These are phyloP conservation scores for Candida ovalis DNA, from an alignment of 805 yeast genomes.

Conservation along the genomic window DNA sequence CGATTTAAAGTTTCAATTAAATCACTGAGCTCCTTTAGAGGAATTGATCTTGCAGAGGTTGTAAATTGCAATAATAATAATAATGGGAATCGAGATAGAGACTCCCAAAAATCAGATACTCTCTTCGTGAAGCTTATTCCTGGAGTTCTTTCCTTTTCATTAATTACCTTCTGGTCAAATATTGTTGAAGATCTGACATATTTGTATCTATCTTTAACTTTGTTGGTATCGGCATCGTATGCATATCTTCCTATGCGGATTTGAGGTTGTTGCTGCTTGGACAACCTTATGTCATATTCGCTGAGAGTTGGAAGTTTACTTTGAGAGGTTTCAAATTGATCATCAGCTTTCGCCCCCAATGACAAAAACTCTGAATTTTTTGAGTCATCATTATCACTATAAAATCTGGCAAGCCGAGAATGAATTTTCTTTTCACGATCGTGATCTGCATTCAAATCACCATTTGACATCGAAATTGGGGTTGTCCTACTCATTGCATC, in stretches of 20 bases:
- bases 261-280: neutral
- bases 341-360: too few species aligned
- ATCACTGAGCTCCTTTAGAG: conserved; percentile 17
- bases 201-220: conserved; percentile 7
- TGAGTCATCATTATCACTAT: neutral
- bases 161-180: neutral
- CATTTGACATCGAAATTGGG: too few species aligned
- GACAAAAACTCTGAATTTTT: too few species aligned
- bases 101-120: conserved; percentile 5
- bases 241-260: conserved; percentile 3
- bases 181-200: neutral
- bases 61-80: conserved; percentile 14
- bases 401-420: neutral
- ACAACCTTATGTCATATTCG: neutral
- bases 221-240: conserved; percentile 6
- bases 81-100: conserved; percentile 17
- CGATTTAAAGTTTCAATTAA: conserved; percentile 17
- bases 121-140: neutral
- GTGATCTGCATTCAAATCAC: too few species aligned
- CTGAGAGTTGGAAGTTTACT: neutral
- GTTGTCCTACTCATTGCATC: too few species aligned
- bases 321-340: neutral
- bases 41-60: conserved; percentile 9
- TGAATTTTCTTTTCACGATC: neutral
- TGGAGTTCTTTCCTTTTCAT: neutral